Evolutionary conservation across 2,329 filamentous ascomycete genomes (phyloP).

Genomic region (Arthrobotrys conoides): DNA sequence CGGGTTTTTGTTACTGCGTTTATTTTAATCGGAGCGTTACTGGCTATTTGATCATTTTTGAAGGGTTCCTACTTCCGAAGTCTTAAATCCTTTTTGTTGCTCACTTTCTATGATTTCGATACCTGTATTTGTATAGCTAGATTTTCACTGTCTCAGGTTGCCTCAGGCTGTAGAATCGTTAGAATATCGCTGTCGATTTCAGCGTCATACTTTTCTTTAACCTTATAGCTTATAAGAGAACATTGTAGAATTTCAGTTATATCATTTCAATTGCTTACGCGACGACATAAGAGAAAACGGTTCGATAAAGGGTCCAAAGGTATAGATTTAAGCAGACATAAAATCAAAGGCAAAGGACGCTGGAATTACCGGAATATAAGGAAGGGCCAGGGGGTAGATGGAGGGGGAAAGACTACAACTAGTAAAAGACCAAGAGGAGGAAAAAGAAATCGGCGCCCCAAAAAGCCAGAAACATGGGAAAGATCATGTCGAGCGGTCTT

Average conservation of each 20-base stretch:
- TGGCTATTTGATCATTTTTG: conserved; percentile 17
- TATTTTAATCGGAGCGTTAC: conserved; percentile 38
- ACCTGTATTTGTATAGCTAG: conserved; percentile 39
- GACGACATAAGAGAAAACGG: conserved; percentile 32
- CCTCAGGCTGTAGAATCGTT: conserved; percentile 18
- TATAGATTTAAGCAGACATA: conserved; percentile 42
- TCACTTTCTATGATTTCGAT: conserved; percentile 7
- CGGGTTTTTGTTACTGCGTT: conserved; percentile 7
- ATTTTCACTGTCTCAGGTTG: conserved; percentile 26
- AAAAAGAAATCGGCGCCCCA: conserved; percentile 27
- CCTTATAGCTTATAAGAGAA: background rate
- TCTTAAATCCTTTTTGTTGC: background rate
- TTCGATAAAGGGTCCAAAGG: conserved; percentile 23
- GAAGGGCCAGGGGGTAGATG: conserved; percentile 37
- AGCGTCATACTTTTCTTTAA: background rate
- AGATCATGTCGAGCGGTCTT: conserved; percentile 33
- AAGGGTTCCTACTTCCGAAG: conserved; percentile 1
- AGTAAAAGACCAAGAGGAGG: conserved; percentile 21
- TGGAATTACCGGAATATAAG: conserved; percentile 59
- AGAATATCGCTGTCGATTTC: conserved; percentile 26
- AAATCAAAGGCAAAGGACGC: conserved; percentile 39
- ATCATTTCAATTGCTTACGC: conserved; percentile 46
- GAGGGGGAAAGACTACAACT: conserved; percentile 17
- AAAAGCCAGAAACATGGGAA: conserved; percentile 34
- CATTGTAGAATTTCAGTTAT: conserved; percentile 14